These are phyloP conservation scores for Pleurotus giganteus DNA, from an alignment of 768 basidiomycete genomes.

Conservation along the genomic window DNA sequence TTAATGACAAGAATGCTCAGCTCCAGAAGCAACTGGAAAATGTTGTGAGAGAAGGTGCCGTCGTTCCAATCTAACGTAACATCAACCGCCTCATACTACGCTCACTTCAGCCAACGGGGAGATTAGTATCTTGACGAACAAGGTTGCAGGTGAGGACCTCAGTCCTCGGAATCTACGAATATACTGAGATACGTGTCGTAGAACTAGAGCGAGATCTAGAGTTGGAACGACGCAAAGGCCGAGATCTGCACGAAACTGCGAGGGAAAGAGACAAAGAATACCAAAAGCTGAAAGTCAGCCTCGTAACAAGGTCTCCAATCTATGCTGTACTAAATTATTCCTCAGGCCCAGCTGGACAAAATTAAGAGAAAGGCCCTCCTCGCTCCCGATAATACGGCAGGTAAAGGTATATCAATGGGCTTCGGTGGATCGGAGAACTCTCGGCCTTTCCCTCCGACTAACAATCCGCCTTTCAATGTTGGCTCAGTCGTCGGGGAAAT, in stretches of 20 bases:
- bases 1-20: slow-evolving; percentile 81
- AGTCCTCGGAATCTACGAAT: neutral
- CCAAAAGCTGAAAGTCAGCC: slow-evolving; percentile 72
- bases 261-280: slow-evolving; percentile 85
- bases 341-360: slow-evolving; percentile 74
- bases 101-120: slow-evolving; percentile 66
- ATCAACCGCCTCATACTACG: neutral
- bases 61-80: neutral
- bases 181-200: slow-evolving; percentile 22
- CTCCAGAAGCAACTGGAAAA: slow-evolving; percentile 84
- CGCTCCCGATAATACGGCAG: slow-evolving; percentile 30
- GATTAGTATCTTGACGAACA: slow-evolving; percentile 65
- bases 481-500: slow-evolving; percentile 61
- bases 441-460: slow-evolving; percentile 23
- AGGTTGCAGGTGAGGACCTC: slow-evolving; percentile 51
- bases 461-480: slow-evolving; percentile 39
- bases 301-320: neutral
- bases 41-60: slow-evolving; percentile 79
- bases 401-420: slow-evolving; percentile 14
- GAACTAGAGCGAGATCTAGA: slow-evolving; percentile 82
- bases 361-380: slow-evolving; percentile 80
- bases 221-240: slow-evolving; percentile 68
- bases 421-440: slow-evolving; percentile 16
- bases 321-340: neutral
- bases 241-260: slow-evolving; percentile 70